Base-by-base conservation (phyloP, 2,329 filamentous ascomycete genomes). In the Seiridium cupressi region DNA sequence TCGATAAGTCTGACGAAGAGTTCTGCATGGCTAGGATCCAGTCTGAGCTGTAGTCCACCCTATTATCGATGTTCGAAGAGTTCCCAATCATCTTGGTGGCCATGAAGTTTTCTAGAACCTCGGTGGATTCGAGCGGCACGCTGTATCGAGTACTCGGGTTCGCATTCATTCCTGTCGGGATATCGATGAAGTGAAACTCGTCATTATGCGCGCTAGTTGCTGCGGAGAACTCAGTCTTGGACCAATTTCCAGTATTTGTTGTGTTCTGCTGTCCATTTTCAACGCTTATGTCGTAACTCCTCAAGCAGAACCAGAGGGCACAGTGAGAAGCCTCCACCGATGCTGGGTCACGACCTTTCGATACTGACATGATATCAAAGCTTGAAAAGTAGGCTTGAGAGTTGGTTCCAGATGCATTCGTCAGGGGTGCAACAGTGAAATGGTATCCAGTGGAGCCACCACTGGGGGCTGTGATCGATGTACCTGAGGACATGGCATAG, bases 21-120 rank as follows among this genome's bases (percentile, higher is more conserved):
- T 72, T 71, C 61, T 72, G 74, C 63, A 77, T 72, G 4, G 73
- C 74, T 58, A 76, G 70, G 54, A 69, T 64, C 74, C 73, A 76
- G 61, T 77, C 75, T 2, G 73, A 76, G 6, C 74, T 73, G 59
- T 75, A 75, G 53, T 68, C 67, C 44, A 73, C 58, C 1, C 61
- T 60, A 13, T 65, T 69, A 9, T 65, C 65, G 11, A 68, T 62
- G n/a, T 65, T 67, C 40, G 70, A 68, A 51, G 70, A 73, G 18
- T 68, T 73, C 10, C 75, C 74, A 35, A 62, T 59, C 4, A 71
- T 71, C 35, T 76, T 59, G 2, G 63, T 62, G 9, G 71, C 63
- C 66, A 74, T 72, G 59, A 78, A 77, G 34, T 31, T 57, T 13
- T 64, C 68, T 49, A 77, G 59, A 0, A 71, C 65, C 3, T 58